phyloP scores from a whole-genome alignment of 257 asterid species.

The Galeopsis tetrahit region DNA sequence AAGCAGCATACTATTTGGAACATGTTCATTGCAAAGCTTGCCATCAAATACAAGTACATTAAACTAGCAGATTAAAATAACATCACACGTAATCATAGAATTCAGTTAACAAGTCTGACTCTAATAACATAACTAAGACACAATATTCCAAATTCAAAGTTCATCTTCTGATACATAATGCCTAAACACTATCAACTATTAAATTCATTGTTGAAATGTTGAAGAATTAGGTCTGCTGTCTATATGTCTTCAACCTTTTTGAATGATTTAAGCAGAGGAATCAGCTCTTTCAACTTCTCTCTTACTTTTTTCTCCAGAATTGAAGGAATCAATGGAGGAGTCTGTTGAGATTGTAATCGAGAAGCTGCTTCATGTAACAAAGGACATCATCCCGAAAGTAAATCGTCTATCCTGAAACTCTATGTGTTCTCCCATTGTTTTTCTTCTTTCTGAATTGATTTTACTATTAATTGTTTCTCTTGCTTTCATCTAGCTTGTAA shows the following conservation, averaged over 20 bases:
- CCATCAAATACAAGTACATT: too few relatives aligned
- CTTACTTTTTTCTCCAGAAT: conserved; percentile 45
- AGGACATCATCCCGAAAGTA: conserved; percentile 81
- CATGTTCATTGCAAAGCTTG: too few relatives aligned
- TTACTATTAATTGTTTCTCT: neutral
- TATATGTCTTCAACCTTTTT: neutral
- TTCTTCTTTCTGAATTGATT: neutral
- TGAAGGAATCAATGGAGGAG: conserved; percentile 92
- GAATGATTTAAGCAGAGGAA: neutral
- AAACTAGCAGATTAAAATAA: too few relatives aligned
- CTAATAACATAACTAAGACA: too few relatives aligned
- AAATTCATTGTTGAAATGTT: conserved; percentile 62
- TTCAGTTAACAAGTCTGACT: too few relatives aligned
- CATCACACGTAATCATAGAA: too few relatives aligned
- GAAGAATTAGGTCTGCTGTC: conserved; percentile 81
- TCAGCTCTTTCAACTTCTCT: neutral
- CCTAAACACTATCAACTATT: too few relatives aligned
- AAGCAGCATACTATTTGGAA: too few relatives aligned
- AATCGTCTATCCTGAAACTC: conserved; percentile 30
- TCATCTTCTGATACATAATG: too few relatives aligned
- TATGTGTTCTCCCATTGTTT: conserved; percentile 16
- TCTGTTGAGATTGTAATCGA: conserved; percentile 88
- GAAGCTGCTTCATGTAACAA: conserved; percentile 84
- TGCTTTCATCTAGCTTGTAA: neutral
- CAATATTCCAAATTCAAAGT: too few relatives aligned